Conservation (phyloP, 1,139 yeast genomes). For the Fermentozyma sake region DNA sequence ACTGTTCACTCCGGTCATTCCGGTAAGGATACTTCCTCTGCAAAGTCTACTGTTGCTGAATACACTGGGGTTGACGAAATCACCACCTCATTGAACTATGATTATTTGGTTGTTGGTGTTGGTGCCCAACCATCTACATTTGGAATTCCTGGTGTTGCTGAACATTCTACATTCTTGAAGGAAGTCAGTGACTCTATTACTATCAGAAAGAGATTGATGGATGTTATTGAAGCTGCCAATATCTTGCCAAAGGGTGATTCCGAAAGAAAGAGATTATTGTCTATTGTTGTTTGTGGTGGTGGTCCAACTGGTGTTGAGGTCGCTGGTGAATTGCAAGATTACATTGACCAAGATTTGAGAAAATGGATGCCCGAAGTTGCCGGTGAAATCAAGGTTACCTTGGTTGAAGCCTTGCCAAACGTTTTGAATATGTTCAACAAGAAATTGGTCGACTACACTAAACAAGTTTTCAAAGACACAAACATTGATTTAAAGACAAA, state of each 20-base stretch:
- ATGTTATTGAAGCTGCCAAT: conserved; percentile 79
- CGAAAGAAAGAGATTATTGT: conserved; percentile 75
- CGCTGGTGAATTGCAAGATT: conserved; percentile 93
- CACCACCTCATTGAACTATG: conserved; percentile 55
- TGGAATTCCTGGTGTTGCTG: conserved; percentile 91
- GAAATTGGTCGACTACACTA: conserved; percentile 80
- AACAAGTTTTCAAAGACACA: conserved; percentile 73
- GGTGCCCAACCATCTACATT: conserved; percentile 93
- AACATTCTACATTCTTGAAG: conserved; percentile 79
- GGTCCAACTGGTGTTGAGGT: conserved; percentile 97
- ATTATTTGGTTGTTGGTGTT: conserved; percentile 81
- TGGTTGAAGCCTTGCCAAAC: conserved; percentile 89
- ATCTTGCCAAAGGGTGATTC: conserved; percentile 69
- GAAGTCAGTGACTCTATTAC: conserved; percentile 80
- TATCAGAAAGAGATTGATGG: conserved; percentile 73
- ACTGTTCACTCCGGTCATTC: conserved; percentile 51
- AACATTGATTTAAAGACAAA: conserved; percentile 73
- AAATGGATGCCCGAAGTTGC: conserved; percentile 89
- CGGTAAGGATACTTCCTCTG: conserved; percentile 48
- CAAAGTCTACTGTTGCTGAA: conserved; percentile 46
- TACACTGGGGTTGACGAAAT: conserved; percentile 39
- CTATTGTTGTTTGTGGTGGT: conserved; percentile 89
- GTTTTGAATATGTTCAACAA: conserved; percentile 85
- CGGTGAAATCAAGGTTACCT: conserved; percentile 72
- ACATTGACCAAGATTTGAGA: conserved; percentile 82